Conservation (phyloP, 768 basidiomycete genomes). For the Suillus paluster region DNA sequence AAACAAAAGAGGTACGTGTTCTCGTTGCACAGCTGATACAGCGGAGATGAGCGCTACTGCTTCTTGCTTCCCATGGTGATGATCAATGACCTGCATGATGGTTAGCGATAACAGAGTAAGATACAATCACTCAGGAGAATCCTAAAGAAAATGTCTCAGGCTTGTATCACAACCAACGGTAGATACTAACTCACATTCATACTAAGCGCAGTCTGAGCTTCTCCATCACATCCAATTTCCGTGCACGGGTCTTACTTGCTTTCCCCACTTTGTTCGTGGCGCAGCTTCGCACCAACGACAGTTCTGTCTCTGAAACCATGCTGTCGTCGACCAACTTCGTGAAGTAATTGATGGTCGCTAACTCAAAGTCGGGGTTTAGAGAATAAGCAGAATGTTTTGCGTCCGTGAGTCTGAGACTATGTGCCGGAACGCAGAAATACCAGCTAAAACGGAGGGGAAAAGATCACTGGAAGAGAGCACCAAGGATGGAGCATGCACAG, state of each 20-base stretch:
- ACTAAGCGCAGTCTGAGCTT: not conserved
- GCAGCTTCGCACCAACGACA: not conserved
- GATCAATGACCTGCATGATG: not conserved
- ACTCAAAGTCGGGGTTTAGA: conserved; percentile 85
- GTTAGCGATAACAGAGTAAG: not conserved
- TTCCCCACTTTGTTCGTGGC: not conserved
- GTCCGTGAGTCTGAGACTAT: conserved; percentile 72
- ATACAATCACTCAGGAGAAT: not conserved
- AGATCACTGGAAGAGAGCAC: not conserved
- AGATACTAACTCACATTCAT: not conserved
- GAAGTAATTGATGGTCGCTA: conserved; percentile 27
- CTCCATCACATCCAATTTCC: not conserved
- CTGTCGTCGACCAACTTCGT: not conserved
- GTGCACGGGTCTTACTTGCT: not conserved
- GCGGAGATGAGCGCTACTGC: not conserved
- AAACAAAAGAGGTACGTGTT: not conserved
- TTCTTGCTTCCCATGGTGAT: not conserved
- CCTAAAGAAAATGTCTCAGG: not conserved
- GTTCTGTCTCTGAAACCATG: not conserved
- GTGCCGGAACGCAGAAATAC: conserved; percentile 62
- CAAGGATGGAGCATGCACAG: conserved; percentile 51
- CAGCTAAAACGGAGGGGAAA: conserved; percentile 40
- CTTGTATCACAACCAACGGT: too few relatives aligned
- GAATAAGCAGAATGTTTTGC: conserved; percentile 72
- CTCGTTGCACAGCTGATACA: not conserved